These are phyloP conservation scores for Macrolepiota fuliginosa DNA, from an alignment of 768 basidiomycete species.

Conservation along the genomic window DNA sequence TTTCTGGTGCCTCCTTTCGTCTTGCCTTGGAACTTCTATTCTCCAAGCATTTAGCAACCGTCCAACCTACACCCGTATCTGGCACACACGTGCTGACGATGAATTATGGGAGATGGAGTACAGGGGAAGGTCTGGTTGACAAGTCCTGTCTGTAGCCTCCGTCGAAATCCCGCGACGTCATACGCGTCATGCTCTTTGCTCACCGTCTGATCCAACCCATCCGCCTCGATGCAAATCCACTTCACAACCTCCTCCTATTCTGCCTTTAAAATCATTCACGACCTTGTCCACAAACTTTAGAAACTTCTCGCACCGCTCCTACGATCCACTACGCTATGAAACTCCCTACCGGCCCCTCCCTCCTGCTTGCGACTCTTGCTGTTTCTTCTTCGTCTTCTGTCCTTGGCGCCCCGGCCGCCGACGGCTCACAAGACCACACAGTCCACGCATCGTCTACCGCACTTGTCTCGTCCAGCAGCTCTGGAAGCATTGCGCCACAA, in stretches of 20 bases:
- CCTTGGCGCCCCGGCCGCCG: slow-evolving; percentile 41
- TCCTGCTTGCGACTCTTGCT: slow-evolving; percentile 46
- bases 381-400: slow-evolving; percentile 48
- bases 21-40: slow-evolving; percentile 58
- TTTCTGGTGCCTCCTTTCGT: slow-evolving; percentile 67
- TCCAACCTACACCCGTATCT: slow-evolving; percentile 25
- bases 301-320: neutral
- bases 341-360: slow-evolving; percentile 44
- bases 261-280: slow-evolving; percentile 14
- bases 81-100: slow-evolving; percentile 38
- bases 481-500: too few relatives aligned
- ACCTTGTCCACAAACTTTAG: neutral
- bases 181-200: neutral
- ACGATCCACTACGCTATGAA: slow-evolving; percentile 31
- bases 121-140: slow-evolving; percentile 15
- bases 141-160: neutral
- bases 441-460: neutral
- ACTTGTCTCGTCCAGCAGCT: too few relatives aligned
- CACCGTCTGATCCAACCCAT: neutral
- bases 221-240: neutral
- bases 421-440: slow-evolving; percentile 14
- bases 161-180: slow-evolving; percentile 1
- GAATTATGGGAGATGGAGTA: slow-evolving; percentile 63
- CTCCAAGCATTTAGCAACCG: slow-evolving; percentile 39
- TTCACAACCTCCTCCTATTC: neutral